These are phyloP conservation scores for Fusarium nanum DNA, from an alignment of 2,329 filamentous ascomycete genomes.

Conservation along the genomic window DNA sequence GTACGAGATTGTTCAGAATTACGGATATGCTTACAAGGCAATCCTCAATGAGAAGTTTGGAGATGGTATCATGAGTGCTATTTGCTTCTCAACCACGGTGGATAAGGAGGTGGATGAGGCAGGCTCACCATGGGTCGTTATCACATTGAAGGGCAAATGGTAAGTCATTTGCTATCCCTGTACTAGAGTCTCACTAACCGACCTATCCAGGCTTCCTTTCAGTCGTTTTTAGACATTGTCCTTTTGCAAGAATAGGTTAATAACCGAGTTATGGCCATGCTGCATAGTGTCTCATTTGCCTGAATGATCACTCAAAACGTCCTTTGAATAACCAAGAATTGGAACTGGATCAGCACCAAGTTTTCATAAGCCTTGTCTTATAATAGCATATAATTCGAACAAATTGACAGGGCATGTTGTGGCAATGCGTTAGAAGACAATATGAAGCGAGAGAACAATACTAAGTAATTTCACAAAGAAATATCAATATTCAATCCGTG, in stretches of 20 bases:
- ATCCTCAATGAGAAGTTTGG: constrained; percentile 95
- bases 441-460: constrained; percentile 49
- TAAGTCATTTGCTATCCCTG: constrained; percentile 54
- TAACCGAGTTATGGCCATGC: not conserved
- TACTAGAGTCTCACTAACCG: constrained; percentile 1
- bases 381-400: not conserved
- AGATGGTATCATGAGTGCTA: constrained; percentile 96
- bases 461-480: constrained; percentile 44
- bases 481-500: constrained; percentile 11
- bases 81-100: constrained; percentile 88
- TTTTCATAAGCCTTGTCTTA: not conserved
- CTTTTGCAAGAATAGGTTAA: not conserved
- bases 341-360: not conserved
- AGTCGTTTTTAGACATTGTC: constrained; percentile 46
- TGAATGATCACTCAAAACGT: not conserved
- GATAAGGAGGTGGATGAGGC: constrained; percentile 92
- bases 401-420: not conserved
- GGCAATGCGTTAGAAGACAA: constrained; percentile 23
- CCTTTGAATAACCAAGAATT: not conserved
- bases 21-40: constrained; percentile 95
- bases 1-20: constrained; percentile 96
- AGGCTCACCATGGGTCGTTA: constrained; percentile 84
- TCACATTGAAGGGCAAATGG: constrained; percentile 87
- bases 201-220: constrained; percentile 48
- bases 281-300: not conserved